Evolutionary conservation across 768 basidiomycete species (phyloP).

Genomic region (Boletellus ananiceps): DNA sequence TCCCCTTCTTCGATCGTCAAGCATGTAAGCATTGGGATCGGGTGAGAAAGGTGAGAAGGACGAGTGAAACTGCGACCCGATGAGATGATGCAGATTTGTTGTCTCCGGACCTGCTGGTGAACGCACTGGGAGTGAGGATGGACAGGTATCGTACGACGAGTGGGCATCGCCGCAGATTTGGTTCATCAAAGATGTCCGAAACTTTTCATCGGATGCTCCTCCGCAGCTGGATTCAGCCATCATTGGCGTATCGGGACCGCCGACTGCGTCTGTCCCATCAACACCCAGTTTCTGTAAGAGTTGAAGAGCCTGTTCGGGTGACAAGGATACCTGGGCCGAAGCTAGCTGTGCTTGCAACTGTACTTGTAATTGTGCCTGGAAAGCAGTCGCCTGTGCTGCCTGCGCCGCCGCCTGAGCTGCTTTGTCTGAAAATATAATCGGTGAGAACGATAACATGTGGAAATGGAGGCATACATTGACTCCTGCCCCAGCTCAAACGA

Average conservation of each 20-base stretch:
- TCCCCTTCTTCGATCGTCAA: conserved; percentile 33
- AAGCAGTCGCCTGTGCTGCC: conserved; percentile 69
- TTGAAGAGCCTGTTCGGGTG: conserved; percentile 60
- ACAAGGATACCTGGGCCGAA: conserved; percentile 32
- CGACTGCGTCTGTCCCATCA: conserved; percentile 34
- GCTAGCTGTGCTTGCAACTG: conserved; percentile 33
- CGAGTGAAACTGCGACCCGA: conserved; percentile 17
- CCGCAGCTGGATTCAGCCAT: conserved; percentile 8
- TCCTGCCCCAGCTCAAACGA: conserved; percentile 88
- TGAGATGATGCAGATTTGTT: conserved; percentile 16
- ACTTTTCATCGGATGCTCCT: conserved; percentile 24
- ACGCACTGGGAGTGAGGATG: conserved; percentile 14
- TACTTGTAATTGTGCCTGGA: conserved; percentile 45
- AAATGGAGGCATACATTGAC: conserved; percentile 58
- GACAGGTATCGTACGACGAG: conserved; percentile 20
- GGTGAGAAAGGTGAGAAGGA: conserved; percentile 78
- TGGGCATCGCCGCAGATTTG: conserved; percentile 19
- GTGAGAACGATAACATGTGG: neutral
- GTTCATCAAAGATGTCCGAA: conserved; percentile 17
- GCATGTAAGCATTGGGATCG: conserved; percentile 53
- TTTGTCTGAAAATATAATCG: conserved; percentile 53
- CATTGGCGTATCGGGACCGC: conserved; percentile 9
- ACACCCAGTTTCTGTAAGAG: conserved; percentile 54
- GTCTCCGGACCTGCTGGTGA: conserved; percentile 13
- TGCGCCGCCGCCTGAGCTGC: conserved; percentile 88